Evolutionary conservation across 768 basidiomycete species (phyloP).

Genomic region (Pleurotus sapidus): DNA sequence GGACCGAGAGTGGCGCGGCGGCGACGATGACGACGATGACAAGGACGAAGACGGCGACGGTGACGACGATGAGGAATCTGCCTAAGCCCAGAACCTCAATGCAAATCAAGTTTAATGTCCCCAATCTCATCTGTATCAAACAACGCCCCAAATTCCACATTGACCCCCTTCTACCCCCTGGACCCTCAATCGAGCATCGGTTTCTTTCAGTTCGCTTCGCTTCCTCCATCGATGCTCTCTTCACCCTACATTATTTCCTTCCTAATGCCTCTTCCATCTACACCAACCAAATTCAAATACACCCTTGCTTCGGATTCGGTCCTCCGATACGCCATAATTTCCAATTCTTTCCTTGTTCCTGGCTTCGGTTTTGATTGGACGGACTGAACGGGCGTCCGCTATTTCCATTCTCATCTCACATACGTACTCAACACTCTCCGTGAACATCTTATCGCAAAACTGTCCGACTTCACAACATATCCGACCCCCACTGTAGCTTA

Average conservation of each 20-base stretch:
- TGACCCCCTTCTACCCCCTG: too few relatives aligned
- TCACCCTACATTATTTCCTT: neutral
- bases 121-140: neutral
- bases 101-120: neutral
- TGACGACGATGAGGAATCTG: constrained; percentile 26
- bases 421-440: neutral
- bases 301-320: neutral
- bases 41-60: constrained; percentile 47
- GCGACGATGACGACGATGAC: constrained; percentile 46
- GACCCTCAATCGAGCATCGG: too few relatives aligned
- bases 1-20: constrained; percentile 86
- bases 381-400: constrained; percentile 1
- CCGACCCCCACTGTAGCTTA: constrained; percentile 6
- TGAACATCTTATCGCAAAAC: neutral
- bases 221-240: neutral
- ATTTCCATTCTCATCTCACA: too few relatives aligned
- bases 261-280: neutral
- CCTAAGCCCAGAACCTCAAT: neutral
- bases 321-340: constrained; percentile 1
- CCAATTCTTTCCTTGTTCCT: neutral
- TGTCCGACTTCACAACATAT: neutral
- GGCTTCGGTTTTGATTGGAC: neutral
- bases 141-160: neutral
- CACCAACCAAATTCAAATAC: neutral
- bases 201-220: neutral